Base-by-base conservation (phyloP, 2,329 filamentous ascomycete species). In the Pseudogymnoascus pannorum region DNA sequence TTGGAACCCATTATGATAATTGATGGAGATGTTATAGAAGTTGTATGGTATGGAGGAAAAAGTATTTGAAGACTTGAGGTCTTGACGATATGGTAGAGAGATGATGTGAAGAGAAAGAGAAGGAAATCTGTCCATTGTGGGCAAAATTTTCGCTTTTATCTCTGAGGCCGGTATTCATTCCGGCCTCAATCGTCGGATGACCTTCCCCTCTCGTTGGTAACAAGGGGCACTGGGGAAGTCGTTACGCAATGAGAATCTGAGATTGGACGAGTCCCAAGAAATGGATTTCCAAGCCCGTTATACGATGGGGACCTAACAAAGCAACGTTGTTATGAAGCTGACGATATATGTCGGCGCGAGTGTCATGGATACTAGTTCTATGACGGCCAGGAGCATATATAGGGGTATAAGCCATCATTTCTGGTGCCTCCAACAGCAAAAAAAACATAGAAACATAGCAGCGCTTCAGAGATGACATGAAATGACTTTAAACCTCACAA, bases 1-100 rank as follows among this genome's bases (percentile, higher is more conserved):
- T 40, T 31, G 58, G 38, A 59, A 36, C 35, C 58, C 6, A 64
- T 60, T 38, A 66, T 48, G 58, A 73, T 73, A 8, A 61, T 69
- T 48, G 42, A 22, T 40, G 18, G 12, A 16, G 40, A 29, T 26
- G 35, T 20, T 20, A 36, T 38, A 59, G 4, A n/a, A 38, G 22
- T 20, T 35, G 57, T 40, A 3, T 59, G 36, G 18, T 2, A 59
- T 20, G 29, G 9, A 22, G 33, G 0, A 57, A 16, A 29, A 57
- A 16, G 58, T 16, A 20, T 31, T 51, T 5, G 16, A 57, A 60
- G 59, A 40, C 26, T 60, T 60, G 59, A 60, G 38, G 26, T 24
- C 16, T 51, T 24, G 22, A 29, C 4, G 57, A 59, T 31, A 57
- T 57, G 29, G 33, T 20, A 57, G 51, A 33, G 18, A 31, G 51